Conservation (phyloP, 2,329 filamentous ascomycete species). For the Verticillium albo-atrum region DNA sequence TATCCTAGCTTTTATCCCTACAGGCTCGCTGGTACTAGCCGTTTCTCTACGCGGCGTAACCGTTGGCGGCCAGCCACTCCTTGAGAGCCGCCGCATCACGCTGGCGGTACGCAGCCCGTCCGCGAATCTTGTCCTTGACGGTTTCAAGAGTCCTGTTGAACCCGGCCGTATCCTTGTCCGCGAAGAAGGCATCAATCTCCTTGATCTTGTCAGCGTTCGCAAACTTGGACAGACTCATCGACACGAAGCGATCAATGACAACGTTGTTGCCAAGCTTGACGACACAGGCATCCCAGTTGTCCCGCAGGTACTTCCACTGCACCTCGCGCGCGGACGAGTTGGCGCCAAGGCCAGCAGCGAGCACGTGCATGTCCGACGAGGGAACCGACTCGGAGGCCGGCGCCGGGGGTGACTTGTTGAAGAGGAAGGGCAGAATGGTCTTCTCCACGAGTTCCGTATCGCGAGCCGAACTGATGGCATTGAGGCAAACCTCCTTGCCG, state of each 20-base stretch:
- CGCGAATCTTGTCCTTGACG: slow-evolving; percentile 79
- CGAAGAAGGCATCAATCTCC: slow-evolving; percentile 83
- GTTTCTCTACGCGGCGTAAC: slow-evolving; percentile 26
- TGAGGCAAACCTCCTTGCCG: slow-evolving; percentile 81
- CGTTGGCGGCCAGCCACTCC: slow-evolving; percentile 68
- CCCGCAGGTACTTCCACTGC: slow-evolving; percentile 83
- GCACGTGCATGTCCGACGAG: slow-evolving; percentile 81
- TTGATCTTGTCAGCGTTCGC: slow-evolving; percentile 62
- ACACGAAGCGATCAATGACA: slow-evolving; percentile 83
- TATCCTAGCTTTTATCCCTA: neutral
- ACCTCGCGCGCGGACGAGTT: slow-evolving; percentile 70
- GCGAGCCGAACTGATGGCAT: slow-evolving; percentile 69
- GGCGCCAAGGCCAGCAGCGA: slow-evolving; percentile 65
- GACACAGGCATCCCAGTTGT: slow-evolving; percentile 72
- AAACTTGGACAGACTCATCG: slow-evolving; percentile 73
- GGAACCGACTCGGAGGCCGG: slow-evolving; percentile 61
- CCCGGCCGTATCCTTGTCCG: slow-evolving; percentile 75
- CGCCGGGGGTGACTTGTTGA: slow-evolving; percentile 54
- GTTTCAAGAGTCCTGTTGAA: slow-evolving; percentile 85
- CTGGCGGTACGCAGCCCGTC: slow-evolving; percentile 75
- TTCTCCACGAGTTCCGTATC: slow-evolving; percentile 61
- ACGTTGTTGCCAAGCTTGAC: slow-evolving; percentile 77
- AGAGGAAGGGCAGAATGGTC: slow-evolving; percentile 73
- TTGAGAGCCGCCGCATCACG: slow-evolving; percentile 69
- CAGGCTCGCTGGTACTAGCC: no score